phyloP scores from a whole-genome alignment of 2,329 filamentous ascomycete species.

The Davidsoniella eucalypti region DNA sequence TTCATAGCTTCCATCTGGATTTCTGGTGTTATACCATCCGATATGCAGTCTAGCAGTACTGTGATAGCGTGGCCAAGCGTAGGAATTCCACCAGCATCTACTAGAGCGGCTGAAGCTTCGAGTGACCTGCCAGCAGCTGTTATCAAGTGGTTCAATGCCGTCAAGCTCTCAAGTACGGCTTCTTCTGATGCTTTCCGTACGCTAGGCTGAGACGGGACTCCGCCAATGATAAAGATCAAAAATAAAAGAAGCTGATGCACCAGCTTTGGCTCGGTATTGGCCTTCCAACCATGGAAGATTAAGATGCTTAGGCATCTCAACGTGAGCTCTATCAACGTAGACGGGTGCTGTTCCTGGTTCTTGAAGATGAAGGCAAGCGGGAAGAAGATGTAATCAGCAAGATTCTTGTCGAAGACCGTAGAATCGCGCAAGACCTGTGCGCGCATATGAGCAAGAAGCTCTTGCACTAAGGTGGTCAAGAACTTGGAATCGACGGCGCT shows the following conservation, averaged over 20 bases:
- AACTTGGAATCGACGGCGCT: conserved; percentile 26
- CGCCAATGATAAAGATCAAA: conserved; percentile 65
- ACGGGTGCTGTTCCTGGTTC: conserved; percentile 53
- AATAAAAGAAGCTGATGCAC: conserved; percentile 75
- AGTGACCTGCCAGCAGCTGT: conserved; percentile 36
- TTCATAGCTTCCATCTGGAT: conserved; percentile 55
- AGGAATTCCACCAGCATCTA: conserved; percentile 48
- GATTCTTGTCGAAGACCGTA: conserved; percentile 52
- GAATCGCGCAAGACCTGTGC: conserved; percentile 27
- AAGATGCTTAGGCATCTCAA: conserved; percentile 61
- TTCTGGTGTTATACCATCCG: conserved; percentile 43
- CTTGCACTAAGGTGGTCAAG: conserved; percentile 28
- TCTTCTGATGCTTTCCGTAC: conserved; percentile 48
- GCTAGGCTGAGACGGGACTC: conserved; percentile 40
- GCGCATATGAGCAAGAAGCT: conserved; percentile 31
- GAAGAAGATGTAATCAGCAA: conserved; percentile 92
- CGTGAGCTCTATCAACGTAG: conserved; percentile 56
- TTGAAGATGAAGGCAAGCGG: conserved; percentile 78
- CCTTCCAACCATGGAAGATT: conserved; percentile 63
- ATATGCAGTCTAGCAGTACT: conserved; percentile 59
- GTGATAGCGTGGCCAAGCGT: conserved; percentile 70
- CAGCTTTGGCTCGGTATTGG: conserved; percentile 51
- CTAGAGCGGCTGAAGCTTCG: conserved; percentile 31
- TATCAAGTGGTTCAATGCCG: conserved; percentile 52
- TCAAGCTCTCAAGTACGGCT: conserved; percentile 52